These are phyloP conservation scores for Phoma herbarum DNA, from an alignment of 2,329 filamentous ascomycete genomes.

Conservation along the genomic window DNA sequence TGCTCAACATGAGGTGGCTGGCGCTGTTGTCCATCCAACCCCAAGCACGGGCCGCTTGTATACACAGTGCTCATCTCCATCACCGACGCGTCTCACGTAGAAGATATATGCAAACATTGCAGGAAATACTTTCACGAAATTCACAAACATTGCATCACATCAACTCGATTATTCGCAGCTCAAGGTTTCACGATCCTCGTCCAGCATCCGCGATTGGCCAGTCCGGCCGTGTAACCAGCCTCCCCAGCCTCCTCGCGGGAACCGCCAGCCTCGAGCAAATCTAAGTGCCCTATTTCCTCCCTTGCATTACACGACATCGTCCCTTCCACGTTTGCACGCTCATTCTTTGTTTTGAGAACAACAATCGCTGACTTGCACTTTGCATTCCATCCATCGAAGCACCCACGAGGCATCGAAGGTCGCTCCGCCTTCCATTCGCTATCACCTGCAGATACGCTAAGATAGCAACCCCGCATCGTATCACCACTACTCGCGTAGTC, in stretches of 20 bases:
- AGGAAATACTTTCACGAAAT: neutral
- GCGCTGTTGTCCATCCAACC: slow-evolving; percentile 5
- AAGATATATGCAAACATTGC: neutral
- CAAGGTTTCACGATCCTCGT: slow-evolving; percentile 1
- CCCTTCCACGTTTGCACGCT: slow-evolving; percentile 13
- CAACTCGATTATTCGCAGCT: neutral
- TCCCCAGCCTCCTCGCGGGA: slow-evolving; percentile 23
- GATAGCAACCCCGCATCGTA: slow-evolving; percentile 22
- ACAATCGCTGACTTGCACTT: slow-evolving; percentile 17
- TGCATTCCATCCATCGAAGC: slow-evolving; percentile 20
- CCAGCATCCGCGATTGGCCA: slow-evolving; percentile 7
- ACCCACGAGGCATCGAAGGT: slow-evolving; percentile 11
- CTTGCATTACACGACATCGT: slow-evolving; percentile 30
- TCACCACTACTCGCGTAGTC: slow-evolving; percentile 13
- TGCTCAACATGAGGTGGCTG: slow-evolving; percentile 6
- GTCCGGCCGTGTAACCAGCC: slow-evolving; percentile 13
- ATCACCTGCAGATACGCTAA: slow-evolving; percentile 24
- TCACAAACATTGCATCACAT: slow-evolving; percentile 5
- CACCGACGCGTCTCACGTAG: neutral
- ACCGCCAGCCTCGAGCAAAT: slow-evolving; percentile 38
- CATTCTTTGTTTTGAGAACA: slow-evolving; percentile 22
- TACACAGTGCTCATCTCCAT: slow-evolving; percentile 2
- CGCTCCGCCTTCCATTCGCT: slow-evolving; percentile 18
- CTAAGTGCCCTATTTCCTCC: slow-evolving; percentile 44
- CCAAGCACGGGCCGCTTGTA: neutral